Conservation (phyloP, 768 basidiomycete species). For the Lyophyllum semitale region DNA sequence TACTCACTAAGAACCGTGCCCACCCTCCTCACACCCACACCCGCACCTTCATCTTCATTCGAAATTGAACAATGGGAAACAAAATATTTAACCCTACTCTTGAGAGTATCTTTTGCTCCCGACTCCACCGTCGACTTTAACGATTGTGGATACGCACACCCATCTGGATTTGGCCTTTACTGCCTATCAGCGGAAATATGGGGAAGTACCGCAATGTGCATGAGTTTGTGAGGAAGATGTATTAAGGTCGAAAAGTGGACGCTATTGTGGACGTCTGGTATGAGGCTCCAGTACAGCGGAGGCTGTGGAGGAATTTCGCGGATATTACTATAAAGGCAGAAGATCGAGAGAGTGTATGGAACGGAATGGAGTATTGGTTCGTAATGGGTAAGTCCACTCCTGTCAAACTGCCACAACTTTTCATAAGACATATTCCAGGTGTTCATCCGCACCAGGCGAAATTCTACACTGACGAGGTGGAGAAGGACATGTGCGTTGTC, state of each 20-base stretch:
- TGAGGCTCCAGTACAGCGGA: conserved; percentile 65
- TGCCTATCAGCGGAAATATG: conserved; percentile 61
- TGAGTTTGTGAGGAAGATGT: conserved; percentile 69
- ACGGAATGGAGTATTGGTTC: conserved; percentile 77
- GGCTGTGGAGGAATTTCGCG: conserved; percentile 71
- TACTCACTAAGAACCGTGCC: too few species aligned
- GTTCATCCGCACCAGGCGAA: conserved; percentile 83
- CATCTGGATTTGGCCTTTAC: conserved; percentile 76
- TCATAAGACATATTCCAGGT: conserved; percentile 36
- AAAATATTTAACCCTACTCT: conserved; percentile 37
- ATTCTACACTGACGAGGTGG: conserved; percentile 65
- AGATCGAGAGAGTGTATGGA: conserved; percentile 57
- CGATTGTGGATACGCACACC: conserved; percentile 85
- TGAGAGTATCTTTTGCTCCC: conserved; percentile 43
- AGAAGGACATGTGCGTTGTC: conserved; percentile 60
- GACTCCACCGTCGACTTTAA: conserved; percentile 30
- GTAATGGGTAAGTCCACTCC: conserved; percentile 61
- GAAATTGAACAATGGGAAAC: conserved; percentile 43
- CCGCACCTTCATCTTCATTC: too few species aligned
- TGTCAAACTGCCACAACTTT: not conserved
- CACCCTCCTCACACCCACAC: too few species aligned
- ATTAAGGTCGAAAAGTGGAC: conserved; percentile 55
- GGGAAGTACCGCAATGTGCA: conserved; percentile 54
- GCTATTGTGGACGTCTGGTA: conserved; percentile 89
- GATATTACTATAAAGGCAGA: conserved; percentile 61